Conservation (phyloP, 2,329 filamentous ascomycete genomes). For the Xylariaceae sp. region DNA sequence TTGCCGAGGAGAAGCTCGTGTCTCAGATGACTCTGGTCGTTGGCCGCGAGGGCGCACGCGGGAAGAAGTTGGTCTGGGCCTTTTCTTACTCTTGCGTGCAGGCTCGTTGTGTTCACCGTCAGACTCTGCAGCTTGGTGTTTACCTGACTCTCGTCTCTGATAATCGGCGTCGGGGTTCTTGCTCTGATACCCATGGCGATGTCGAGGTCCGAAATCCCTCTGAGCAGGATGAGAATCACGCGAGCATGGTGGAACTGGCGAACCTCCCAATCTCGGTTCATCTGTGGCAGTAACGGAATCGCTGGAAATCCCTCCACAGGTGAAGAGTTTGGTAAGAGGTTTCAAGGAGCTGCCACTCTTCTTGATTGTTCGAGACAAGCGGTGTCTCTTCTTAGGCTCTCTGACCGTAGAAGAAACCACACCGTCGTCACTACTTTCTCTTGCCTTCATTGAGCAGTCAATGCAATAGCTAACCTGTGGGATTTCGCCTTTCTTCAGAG, state of each 20-base stretch:
- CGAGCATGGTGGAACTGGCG: constrained; percentile 5
- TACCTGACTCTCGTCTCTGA: too few species aligned
- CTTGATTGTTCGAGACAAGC: constrained; percentile 6
- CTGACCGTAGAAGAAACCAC: background rate
- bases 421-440: constrained; percentile 3
- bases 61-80: too few species aligned
- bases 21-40: background rate
- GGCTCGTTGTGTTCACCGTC: too few species aligned
- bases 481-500: constrained; percentile 26
- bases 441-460: constrained; percentile 20
- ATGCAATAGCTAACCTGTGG: constrained; percentile 25
- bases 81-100: too few species aligned
- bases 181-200: background rate
- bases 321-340: constrained; percentile 14
- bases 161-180: too few species aligned
- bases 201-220: background rate
- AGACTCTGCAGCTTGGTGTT: too few species aligned
- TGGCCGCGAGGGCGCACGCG: too few species aligned
- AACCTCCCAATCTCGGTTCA: constrained; percentile 17
- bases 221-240: background rate
- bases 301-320: constrained; percentile 1
- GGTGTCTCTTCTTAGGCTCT: constrained; percentile 9
- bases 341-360: constrained; percentile 9
- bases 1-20: background rate
- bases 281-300: background rate